Conservation (phyloP, 2,329 filamentous ascomycete genomes). For the Taxawa tesnikishii region DNA sequence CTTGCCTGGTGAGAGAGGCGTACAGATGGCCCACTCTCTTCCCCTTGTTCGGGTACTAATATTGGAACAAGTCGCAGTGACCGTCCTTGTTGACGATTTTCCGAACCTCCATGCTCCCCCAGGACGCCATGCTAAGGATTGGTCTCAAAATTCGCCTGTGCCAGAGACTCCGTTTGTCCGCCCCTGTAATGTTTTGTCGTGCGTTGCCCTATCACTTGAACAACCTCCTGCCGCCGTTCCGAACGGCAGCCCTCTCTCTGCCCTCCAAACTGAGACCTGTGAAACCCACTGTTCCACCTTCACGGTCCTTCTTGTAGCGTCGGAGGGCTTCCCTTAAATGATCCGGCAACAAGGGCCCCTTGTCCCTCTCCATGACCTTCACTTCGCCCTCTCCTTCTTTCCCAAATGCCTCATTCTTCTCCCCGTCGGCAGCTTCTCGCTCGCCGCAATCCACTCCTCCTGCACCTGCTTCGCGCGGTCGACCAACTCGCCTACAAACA, state of each 20-base stretch:
- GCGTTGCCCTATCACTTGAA: no score
- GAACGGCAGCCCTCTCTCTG: constrained; percentile 28
- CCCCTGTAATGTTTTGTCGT: no score
- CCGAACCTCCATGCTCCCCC: no score
- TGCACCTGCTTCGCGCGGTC: constrained; percentile 60
- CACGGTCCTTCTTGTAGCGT: constrained; percentile 50
- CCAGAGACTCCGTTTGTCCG: no score
- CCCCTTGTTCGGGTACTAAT: no score
- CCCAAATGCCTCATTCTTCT: constrained; percentile 29
- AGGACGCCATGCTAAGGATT: no score
- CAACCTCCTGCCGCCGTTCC: constrained; percentile 32
- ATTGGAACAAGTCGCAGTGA: no score
- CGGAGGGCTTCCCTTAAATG: constrained; percentile 63
- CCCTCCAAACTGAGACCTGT: constrained; percentile 37
- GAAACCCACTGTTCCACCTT: constrained; percentile 47
- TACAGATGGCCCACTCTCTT: no score
- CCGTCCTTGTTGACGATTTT: no score
- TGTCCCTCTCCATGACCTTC: constrained; percentile 20
- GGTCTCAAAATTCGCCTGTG: no score
- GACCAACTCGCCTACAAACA: constrained; percentile 65
- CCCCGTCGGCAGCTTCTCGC: constrained; percentile 43
- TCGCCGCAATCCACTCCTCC: constrained; percentile 53
- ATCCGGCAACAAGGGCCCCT: constrained; percentile 55
- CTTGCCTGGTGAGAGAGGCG: no score
- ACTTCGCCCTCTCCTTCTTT: constrained; percentile 10